phyloP scores from a whole-genome alignment of 441 rosid genomes.

The Corymbia calophylla region DNA sequence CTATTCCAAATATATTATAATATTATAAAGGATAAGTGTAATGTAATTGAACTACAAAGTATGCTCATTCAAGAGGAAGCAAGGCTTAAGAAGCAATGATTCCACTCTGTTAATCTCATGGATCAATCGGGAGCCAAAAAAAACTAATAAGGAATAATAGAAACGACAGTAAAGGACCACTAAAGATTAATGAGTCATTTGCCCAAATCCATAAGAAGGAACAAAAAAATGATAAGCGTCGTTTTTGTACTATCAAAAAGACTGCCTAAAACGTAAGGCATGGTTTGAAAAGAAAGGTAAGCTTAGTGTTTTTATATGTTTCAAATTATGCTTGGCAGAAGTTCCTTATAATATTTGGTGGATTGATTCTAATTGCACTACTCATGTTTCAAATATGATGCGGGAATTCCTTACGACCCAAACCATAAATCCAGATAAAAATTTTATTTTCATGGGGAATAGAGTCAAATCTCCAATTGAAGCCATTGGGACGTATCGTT shows the following conservation, averaged over 20 bases:
- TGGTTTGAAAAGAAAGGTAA: background rate
- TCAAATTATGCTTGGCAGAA: background rate
- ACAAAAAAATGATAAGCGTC: background rate
- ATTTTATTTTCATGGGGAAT: background rate
- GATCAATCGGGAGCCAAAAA: background rate
- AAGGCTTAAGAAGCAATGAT: background rate
- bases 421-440: background rate
- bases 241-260: background rate
- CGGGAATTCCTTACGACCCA: background rate
- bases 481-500: background rate
- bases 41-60: background rate
- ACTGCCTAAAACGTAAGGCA: background rate
- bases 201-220: background rate
- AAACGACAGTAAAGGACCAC: background rate
- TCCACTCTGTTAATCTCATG: background rate
- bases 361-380: background rate
- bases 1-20: background rate
- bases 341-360: background rate
- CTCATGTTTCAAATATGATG: background rate
- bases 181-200: background rate
- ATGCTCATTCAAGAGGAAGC: background rate
- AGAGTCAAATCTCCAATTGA: background rate
- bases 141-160: background rate
- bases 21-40: background rate
- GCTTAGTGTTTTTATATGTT: background rate